Evolutionary conservation across 441 rosid genomes (phyloP).

Genomic region (Isatis lusitanica): DNA sequence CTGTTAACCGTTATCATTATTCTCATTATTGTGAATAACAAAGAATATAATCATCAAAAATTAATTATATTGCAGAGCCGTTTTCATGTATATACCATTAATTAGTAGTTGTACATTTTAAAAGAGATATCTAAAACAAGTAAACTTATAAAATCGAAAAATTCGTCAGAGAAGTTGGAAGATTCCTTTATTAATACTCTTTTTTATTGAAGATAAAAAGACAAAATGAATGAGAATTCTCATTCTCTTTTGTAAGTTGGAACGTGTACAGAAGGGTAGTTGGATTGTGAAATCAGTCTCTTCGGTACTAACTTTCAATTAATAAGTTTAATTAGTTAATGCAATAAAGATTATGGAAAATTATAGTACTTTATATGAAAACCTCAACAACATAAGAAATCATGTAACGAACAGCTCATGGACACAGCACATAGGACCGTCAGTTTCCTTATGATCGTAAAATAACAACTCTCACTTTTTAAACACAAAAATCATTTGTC

Average conservation of each 20-base stretch:
- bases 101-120: background rate
- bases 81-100: conserved; percentile 10
- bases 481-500: background rate
- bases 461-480: background rate
- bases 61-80: background rate
- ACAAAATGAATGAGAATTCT: conserved; percentile 16
- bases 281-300: conserved; percentile 40
- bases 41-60: background rate
- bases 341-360: background rate
- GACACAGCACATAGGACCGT: background rate
- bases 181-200: conserved; percentile 13
- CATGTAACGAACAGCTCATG: conserved; percentile 28
- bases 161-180: conserved; percentile 28
- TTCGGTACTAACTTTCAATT: conserved; percentile 24
- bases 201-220: background rate
- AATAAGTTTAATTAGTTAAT: background rate
- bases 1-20: conserved; percentile 31
- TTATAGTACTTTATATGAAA: background rate
- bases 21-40: conserved; percentile 19
- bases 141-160: conserved; percentile 20
- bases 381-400: conserved; percentile 24
- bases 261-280: conserved; percentile 37
- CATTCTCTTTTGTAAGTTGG: conserved; percentile 38
- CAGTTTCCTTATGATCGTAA: background rate
- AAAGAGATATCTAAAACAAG: background rate